phyloP scores from a whole-genome alignment of 2,329 filamentous ascomycete genomes.

The Chrysosporium queenslandicum region DNA sequence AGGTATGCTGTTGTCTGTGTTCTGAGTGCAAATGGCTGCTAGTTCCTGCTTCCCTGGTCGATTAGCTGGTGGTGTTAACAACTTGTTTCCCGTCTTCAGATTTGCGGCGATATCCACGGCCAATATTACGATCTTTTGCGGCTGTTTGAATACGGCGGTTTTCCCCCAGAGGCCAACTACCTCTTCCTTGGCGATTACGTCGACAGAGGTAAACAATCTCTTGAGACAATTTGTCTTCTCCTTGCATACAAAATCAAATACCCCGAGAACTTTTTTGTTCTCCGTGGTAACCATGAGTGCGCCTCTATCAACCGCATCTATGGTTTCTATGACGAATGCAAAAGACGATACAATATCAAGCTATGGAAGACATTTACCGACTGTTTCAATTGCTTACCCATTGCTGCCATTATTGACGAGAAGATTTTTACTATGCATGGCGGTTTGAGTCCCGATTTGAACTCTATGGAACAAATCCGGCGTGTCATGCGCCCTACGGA shows the following conservation, averaged over 20 bases:
- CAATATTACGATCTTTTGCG: slow-evolving; percentile 98
- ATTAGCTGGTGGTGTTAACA: no score
- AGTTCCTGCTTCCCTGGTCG: slow-evolving; percentile 2
- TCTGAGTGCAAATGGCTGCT: slow-evolving; percentile 9
- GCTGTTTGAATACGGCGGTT: slow-evolving; percentile 95
- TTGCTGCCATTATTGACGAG: slow-evolving; percentile 97
- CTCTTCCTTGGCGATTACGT: slow-evolving; percentile 99
- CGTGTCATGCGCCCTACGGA: slow-evolving; percentile 98
- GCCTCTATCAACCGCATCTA: slow-evolving; percentile 98
- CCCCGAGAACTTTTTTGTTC: slow-evolving; percentile 98
- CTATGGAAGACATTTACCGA: slow-evolving; percentile 99
- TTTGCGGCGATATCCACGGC: slow-evolving; percentile 97
- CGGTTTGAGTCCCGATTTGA: slow-evolving; percentile 89
- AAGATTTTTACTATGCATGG: slow-evolving; percentile 99
- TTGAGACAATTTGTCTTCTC: slow-evolving; percentile 95
- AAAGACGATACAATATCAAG: slow-evolving; percentile 98
- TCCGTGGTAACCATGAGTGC: slow-evolving; percentile 98
- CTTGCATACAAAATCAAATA: slow-evolving; percentile 99
- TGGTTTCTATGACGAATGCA: slow-evolving; percentile 99
- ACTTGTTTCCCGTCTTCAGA: slow-evolving; percentile 46
- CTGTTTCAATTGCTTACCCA: slow-evolving; percentile 98
- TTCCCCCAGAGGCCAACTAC: slow-evolving; percentile 97
- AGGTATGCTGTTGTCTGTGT: slow-evolving; percentile 51
- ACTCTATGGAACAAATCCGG: slow-evolving; percentile 99
- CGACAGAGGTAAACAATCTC: slow-evolving; percentile 96